These are phyloP conservation scores for Suillus bovinus DNA, from an alignment of 768 basidiomycete genomes.

Conservation along the genomic window DNA sequence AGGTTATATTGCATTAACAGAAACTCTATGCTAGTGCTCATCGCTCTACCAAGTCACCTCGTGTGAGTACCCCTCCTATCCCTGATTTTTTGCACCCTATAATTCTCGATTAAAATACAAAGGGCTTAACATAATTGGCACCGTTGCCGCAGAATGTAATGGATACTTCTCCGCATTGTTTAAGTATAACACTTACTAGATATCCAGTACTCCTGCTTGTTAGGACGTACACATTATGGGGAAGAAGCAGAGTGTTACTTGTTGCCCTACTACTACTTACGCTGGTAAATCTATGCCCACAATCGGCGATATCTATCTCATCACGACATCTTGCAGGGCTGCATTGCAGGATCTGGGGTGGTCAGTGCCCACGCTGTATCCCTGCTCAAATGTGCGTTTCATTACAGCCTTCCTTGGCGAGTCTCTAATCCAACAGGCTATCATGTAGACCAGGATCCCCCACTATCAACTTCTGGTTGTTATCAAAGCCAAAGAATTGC, in stretches of 20 bases:
- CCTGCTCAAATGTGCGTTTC: not conserved
- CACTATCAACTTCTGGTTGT: not conserved
- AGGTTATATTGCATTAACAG: not conserved
- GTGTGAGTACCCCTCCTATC: not conserved
- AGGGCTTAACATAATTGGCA: not conserved
- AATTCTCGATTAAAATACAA: not conserved
- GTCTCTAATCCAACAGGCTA: not conserved
- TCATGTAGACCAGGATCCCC: not conserved
- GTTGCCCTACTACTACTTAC: not conserved
- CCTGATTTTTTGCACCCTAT: not conserved
- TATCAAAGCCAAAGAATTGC: not conserved
- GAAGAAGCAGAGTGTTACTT: not conserved
- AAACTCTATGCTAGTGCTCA: not conserved
- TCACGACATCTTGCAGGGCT: not conserved
- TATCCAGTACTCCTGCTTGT: not conserved
- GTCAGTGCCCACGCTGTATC: not conserved
- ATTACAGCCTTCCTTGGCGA: not conserved
- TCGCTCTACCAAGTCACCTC: not conserved
- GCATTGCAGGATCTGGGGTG: not conserved
- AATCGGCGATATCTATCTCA: not conserved
- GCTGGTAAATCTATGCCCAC: not conserved
- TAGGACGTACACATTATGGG: slow-evolving; percentile 3
- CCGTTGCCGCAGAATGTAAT: not conserved
- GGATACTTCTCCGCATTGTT: not conserved
- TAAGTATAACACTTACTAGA: not conserved